Evolutionary conservation across 768 basidiomycete species (phyloP).

Genomic region (Trametes punicea): DNA sequence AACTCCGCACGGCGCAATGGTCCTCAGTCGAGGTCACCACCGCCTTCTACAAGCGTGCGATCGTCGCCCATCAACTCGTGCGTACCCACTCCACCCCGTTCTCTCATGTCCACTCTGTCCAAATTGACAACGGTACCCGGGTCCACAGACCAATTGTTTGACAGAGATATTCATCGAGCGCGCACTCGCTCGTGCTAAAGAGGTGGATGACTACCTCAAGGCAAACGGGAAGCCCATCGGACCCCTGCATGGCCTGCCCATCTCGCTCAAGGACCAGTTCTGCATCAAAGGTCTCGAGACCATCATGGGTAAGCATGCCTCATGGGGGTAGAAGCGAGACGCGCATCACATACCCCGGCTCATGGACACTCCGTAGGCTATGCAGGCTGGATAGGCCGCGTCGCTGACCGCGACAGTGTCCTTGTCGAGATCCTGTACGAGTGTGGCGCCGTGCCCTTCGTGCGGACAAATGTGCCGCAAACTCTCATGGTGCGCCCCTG

Average conservation of each 20-base stretch:
- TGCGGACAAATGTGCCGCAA: conserved; percentile 55
- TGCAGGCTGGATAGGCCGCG: conserved; percentile 49
- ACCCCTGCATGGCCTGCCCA: conserved; percentile 44
- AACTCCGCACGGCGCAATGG: conserved; percentile 53
- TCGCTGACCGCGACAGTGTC: conserved; percentile 45
- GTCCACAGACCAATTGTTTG: conserved; percentile 42
- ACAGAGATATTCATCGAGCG: conserved; percentile 48
- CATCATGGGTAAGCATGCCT: conserved; percentile 42
- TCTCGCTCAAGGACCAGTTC: conserved; percentile 49
- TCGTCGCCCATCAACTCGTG: conserved; percentile 48
- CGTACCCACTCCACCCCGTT: conserved; percentile 14
- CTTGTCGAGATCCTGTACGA: conserved; percentile 51
- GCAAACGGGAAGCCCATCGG: conserved; percentile 41
- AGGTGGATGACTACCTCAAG: conserved; percentile 40
- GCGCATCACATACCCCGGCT: conserved; percentile 22
- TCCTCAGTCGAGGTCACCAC: conserved; percentile 49
- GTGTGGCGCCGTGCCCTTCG: conserved; percentile 56
- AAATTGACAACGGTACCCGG: background rate
- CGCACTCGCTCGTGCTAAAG: conserved; percentile 39
- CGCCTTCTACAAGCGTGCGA: conserved; percentile 47
- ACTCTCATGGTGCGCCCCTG: conserved; percentile 42
- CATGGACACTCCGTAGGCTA: conserved; percentile 37
- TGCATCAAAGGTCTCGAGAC: conserved; percentile 61
- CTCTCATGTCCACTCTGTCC: background rate
- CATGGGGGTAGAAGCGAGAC: background rate